These are phyloP conservation scores for Talaromyces sp. DNA, from an alignment of 2,329 filamentous ascomycete genomes.

Conservation along the genomic window DNA sequence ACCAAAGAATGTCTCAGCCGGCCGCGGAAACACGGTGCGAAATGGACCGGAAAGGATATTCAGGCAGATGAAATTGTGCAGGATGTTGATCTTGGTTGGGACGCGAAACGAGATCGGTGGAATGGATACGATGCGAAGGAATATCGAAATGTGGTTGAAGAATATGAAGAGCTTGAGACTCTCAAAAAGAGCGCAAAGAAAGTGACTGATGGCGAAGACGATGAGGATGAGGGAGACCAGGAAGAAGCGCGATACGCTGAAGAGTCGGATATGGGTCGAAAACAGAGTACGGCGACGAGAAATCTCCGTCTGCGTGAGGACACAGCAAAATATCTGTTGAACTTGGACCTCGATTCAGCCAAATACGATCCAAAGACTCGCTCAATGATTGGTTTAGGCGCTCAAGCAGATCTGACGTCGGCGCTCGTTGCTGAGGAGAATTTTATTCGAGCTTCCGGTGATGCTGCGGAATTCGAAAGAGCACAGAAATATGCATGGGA, in stretches of 20 bases:
- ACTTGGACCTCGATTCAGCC: constrained; percentile 90
- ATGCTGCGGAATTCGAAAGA: constrained; percentile 86
- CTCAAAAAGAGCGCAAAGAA: constrained; percentile 55
- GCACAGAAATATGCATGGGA: constrained; percentile 95
- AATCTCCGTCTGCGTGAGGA: constrained; percentile 92
- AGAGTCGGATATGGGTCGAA: constrained; percentile 92
- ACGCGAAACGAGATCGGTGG: constrained; percentile 96
- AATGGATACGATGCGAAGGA: constrained; percentile 93
- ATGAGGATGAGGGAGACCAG: constrained; percentile 36
- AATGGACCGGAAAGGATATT: constrained; percentile 89
- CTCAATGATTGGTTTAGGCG: constrained; percentile 81
- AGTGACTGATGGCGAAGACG: constrained; percentile 51
- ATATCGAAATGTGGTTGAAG: constrained; percentile 80
- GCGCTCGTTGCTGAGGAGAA: constrained; percentile 87
- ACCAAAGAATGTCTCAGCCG: constrained; percentile 88
- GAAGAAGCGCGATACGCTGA: constrained; percentile 72
- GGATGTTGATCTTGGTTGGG: constrained; percentile 85
- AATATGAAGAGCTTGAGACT: constrained; percentile 81
- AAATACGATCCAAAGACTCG: constrained; percentile 97
- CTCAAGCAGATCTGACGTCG: constrained; percentile 73
- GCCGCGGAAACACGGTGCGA: constrained; percentile 82
- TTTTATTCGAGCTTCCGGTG: constrained; percentile 81
- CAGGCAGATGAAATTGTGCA: constrained; percentile 86
- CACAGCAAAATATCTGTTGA: constrained; percentile 92
- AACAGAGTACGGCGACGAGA: constrained; percentile 84